These are phyloP conservation scores for Cyclocybe cylindracea DNA, from an alignment of 768 basidiomycete genomes.

Conservation along the genomic window DNA sequence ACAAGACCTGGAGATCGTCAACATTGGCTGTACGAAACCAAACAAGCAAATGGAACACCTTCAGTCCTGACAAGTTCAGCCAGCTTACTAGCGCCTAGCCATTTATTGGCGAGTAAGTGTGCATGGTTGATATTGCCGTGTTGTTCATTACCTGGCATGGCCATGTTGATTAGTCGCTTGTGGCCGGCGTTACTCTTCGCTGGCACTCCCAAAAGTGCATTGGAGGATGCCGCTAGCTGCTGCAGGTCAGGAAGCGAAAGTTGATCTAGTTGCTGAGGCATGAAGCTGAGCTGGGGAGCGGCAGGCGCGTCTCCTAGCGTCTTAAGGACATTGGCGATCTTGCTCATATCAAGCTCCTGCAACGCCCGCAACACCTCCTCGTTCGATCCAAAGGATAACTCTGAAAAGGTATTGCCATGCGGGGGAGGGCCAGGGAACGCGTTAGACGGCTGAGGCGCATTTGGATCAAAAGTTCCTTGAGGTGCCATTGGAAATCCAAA, in stretches of 20 bases:
- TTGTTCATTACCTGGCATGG: conserved; percentile 38
- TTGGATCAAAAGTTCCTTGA: conserved; percentile 20
- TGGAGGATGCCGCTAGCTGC: conserved; percentile 44
- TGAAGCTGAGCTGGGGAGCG: conserved; percentile 20
- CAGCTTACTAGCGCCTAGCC: conserved; percentile 72
- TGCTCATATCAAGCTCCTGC: conserved; percentile 72
- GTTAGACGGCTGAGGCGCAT: conserved; percentile 13
- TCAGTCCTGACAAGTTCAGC: conserved; percentile 67
- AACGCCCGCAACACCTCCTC: conserved; percentile 75
- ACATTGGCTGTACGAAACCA: not conserved
- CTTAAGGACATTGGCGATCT: conserved; percentile 67
- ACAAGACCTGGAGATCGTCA: conserved; percentile 56
- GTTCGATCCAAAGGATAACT: conserved; percentile 53
- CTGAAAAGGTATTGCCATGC: conserved; percentile 28
- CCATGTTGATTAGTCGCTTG: conserved; percentile 43
- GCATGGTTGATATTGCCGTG: conserved; percentile 58
- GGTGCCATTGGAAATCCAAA: conserved; percentile 21
- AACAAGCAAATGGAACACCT: conserved; percentile 40
- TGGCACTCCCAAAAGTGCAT: conserved; percentile 41
- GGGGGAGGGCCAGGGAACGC: conserved; percentile 13
- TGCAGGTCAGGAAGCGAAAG: conserved; percentile 34
- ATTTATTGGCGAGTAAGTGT: conserved; percentile 72
- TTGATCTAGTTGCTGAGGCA: conserved; percentile 20
- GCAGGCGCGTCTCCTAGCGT: conserved; percentile 61
- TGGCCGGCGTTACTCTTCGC: conserved; percentile 31